These are phyloP conservation scores for Aspergillus fischeri DNA, from an alignment of 2,329 filamentous ascomycete genomes.

Conservation along the genomic window DNA sequence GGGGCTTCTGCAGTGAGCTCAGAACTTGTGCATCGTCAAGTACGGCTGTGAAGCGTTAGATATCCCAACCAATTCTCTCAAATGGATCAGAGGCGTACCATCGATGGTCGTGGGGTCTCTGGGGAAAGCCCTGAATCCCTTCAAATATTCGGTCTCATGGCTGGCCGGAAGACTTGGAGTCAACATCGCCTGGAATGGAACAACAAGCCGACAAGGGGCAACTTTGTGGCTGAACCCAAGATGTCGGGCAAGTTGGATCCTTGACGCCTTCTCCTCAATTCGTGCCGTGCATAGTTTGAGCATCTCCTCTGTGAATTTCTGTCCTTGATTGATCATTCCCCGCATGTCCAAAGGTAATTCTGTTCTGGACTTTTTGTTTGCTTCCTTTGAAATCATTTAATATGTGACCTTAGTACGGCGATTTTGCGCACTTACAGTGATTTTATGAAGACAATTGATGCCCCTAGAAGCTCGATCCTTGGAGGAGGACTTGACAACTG, in stretches of 20 bases:
- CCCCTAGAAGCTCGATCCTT: conserved; percentile 61
- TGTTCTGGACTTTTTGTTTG: conserved; percentile 47
- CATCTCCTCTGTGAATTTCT: conserved; percentile 78
- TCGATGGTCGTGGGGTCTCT: conserved; percentile 79
- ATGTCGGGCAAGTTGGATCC: conserved; percentile 72
- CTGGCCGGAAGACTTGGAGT: conserved; percentile 72
- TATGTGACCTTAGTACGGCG: not conserved
- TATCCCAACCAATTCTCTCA: not conserved
- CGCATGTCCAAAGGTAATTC: conserved; percentile 57
- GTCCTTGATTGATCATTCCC: conserved; percentile 69
- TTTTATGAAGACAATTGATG: conserved; percentile 38
- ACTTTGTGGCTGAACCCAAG: conserved; percentile 79
- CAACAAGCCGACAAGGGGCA: conserved; percentile 78
- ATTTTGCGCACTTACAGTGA: conserved; percentile 28
- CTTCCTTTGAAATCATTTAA: conserved; percentile 38
- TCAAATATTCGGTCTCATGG: conserved; percentile 64
- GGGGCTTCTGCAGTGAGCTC: conserved; percentile 85
- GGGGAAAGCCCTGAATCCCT: conserved; percentile 78
- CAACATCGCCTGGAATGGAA: conserved; percentile 81
- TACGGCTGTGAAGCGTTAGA: conserved; percentile 49
- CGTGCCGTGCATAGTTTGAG: conserved; percentile 75
- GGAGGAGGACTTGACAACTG: conserved; percentile 76
- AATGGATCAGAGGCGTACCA: conserved; percentile 26
- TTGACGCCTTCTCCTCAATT: conserved; percentile 64
- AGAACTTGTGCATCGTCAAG: conserved; percentile 85